phyloP scores from a whole-genome alignment of 192 early-diverging fungal genomes.

The Umbelopsis sp. region DNA sequence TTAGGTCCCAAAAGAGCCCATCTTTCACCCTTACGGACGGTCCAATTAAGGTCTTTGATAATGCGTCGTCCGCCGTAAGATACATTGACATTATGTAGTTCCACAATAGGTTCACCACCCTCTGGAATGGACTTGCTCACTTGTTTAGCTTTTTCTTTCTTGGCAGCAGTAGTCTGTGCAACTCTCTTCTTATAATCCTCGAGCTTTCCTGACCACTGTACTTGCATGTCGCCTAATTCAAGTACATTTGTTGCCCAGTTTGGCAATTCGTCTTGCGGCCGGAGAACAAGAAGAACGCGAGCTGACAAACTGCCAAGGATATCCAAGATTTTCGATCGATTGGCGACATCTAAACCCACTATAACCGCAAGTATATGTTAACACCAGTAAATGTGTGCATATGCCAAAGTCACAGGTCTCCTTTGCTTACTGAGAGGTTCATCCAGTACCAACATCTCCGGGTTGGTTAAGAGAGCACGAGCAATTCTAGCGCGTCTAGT shows the following conservation, averaged over 20 bases:
- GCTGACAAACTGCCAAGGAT: slow-evolving; percentile 32
- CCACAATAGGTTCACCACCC: slow-evolving; percentile 34
- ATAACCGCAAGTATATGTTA: background rate
- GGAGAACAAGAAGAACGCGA: slow-evolving; percentile 45
- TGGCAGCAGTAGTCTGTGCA: background rate
- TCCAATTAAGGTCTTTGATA: slow-evolving; percentile 50
- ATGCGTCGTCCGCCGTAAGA: slow-evolving; percentile 43
- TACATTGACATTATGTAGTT: slow-evolving; percentile 50
- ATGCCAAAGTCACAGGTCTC: background rate
- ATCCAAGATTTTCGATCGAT: slow-evolving; percentile 42
- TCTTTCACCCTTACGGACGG: slow-evolving; percentile 46
- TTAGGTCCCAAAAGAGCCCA: slow-evolving; percentile 60
- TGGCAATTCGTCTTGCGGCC: slow-evolving; percentile 59
- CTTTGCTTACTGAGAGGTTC: slow-evolving; percentile 56
- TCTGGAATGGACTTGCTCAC: background rate
- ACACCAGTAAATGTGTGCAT: background rate
- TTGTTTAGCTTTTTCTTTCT: background rate
- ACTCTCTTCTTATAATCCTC: slow-evolving; percentile 34
- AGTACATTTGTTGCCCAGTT: slow-evolving; percentile 57
- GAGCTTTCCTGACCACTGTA: slow-evolving; percentile 40
- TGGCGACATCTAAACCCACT: slow-evolving; percentile 59
- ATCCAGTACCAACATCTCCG: slow-evolving; percentile 46
- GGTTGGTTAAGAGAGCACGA: slow-evolving; percentile 32
- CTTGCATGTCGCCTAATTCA: slow-evolving; percentile 38
- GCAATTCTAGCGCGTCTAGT: slow-evolving; percentile 50